Percentiles rank a stretch among this genome's conserved stretches.
Conservation (phyloP, 495 filamentous ascomycete genomes). For the Geopyxis carbonaria region DNA sequence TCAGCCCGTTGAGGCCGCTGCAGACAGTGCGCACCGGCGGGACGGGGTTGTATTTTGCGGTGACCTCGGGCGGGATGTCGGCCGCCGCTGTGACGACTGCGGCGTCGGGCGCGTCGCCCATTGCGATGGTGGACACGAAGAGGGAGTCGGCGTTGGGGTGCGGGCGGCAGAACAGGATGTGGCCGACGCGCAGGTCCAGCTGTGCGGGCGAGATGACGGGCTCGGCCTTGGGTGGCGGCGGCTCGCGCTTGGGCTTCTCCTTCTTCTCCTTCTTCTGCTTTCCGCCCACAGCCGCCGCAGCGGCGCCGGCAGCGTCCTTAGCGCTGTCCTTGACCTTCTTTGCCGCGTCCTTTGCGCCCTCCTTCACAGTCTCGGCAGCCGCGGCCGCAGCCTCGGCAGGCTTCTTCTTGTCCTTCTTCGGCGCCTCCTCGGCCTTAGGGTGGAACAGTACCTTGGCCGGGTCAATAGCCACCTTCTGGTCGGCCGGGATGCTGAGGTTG, state of each 20-base stretch:
- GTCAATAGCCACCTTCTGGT: slow-evolving; percentile 68
- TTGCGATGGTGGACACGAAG: slow-evolving; percentile 90
- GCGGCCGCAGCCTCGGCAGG: slow-evolving; percentile 36
- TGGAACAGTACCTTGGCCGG: slow-evolving; percentile 56
- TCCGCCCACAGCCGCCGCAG: slow-evolving; percentile 30
- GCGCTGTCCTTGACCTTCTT: slow-evolving; percentile 34
- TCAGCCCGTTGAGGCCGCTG: slow-evolving; percentile 81
- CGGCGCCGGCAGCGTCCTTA: slow-evolving; percentile 29
- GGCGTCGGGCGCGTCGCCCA: slow-evolving; percentile 70
- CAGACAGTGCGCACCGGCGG: slow-evolving; percentile 68
- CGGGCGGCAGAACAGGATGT: slow-evolving; percentile 84
- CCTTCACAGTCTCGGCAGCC: slow-evolving; percentile 30
- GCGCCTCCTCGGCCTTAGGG: slow-evolving; percentile 61
- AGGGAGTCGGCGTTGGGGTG: slow-evolving; percentile 95
- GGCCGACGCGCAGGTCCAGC: slow-evolving; percentile 88
- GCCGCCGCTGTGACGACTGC: slow-evolving; percentile 30
- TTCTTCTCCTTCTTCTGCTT: slow-evolving; percentile 53
- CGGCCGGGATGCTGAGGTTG: slow-evolving; percentile 47
- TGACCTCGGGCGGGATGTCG: slow-evolving; percentile 55
- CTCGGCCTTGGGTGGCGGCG: slow-evolving; percentile 40
- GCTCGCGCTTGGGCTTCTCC: slow-evolving; percentile 50
- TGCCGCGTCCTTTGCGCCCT: slow-evolving; percentile 22
- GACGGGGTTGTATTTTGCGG: slow-evolving; percentile 11
- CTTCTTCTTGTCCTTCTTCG: slow-evolving; percentile 61
- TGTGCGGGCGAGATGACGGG: slow-evolving; percentile 51